Evolutionary conservation across 2,329 filamentous ascomycete species (phyloP).

Genomic region (Colletotrichum lupini): DNA sequence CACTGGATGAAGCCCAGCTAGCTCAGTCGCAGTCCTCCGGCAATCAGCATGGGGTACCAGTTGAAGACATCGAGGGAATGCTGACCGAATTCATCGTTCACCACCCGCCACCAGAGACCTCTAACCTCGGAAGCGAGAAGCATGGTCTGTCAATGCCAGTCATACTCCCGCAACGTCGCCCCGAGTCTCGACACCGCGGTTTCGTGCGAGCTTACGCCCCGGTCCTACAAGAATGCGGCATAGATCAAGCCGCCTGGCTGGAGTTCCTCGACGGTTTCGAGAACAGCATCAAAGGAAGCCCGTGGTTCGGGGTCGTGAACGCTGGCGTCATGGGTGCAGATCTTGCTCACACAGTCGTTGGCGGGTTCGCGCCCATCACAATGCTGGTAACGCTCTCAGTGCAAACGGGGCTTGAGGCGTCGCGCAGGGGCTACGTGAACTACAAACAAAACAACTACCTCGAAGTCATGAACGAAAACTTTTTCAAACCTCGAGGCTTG

Average conservation of each 20-base stretch:
- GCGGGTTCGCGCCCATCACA: background rate
- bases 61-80: background rate
- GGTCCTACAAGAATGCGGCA: background rate
- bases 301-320: background rate
- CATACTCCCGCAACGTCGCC: conserved; percentile 2
- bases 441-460: conserved; percentile 8
- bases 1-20: background rate
- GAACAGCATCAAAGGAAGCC: background rate
- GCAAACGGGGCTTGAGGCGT: conserved; percentile 1
- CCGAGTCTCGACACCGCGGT: background rate
- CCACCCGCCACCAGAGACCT: background rate
- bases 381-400: background rate
- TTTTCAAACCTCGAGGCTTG: conserved; percentile 4
- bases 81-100: background rate
- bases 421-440: conserved; percentile 6
- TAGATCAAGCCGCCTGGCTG: background rate
- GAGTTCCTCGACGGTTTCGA: background rate
- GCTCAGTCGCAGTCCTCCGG: background rate
- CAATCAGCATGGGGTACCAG: background rate
- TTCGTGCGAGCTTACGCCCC: conserved; percentile 12
- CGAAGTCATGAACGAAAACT: conserved; percentile 10
- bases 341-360: background rate
- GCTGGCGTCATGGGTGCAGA: background rate
- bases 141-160: background rate
- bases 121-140: background rate